A percentile compares a stretch with the other conserved stretches of the same genome.
These are phyloP conservation scores for Fistulinella prunicolor DNA, from an alignment of 768 basidiomycete genomes.

Conservation along the genomic window DNA sequence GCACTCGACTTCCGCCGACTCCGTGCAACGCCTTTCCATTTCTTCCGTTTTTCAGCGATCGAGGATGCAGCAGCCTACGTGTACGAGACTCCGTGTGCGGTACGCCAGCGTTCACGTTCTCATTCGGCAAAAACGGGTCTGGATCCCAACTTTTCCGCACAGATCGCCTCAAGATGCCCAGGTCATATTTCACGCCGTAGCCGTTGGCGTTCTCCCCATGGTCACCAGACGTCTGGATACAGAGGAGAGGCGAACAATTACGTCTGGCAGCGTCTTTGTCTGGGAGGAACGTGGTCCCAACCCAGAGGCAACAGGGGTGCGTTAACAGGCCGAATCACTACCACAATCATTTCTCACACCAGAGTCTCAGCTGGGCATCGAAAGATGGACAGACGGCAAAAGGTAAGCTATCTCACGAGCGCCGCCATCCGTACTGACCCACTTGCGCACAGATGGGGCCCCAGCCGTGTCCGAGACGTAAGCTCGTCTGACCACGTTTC, in stretches of 20 bases:
- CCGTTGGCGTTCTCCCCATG: slow-evolving; percentile 55
- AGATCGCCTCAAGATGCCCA: slow-evolving; percentile 66
- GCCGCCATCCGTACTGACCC: background rate
- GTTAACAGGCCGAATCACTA: slow-evolving; percentile 20
- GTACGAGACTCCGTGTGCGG: slow-evolving; percentile 55
- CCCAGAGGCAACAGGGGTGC: slow-evolving; percentile 62
- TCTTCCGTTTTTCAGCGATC: slow-evolving; percentile 9
- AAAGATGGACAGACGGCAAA: slow-evolving; percentile 80
- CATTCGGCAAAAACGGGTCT: background rate
- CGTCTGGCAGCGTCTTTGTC: slow-evolving; percentile 73
- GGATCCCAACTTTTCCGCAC: background rate
- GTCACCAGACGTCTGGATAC: slow-evolving; percentile 70
- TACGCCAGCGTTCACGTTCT: slow-evolving; percentile 9
- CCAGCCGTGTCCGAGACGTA: slow-evolving; percentile 74
- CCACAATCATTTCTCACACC: slow-evolving; percentile 7
- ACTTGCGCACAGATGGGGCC: slow-evolving; percentile 56
- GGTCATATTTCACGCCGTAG: slow-evolving; percentile 72
- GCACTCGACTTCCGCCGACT: slow-evolving; percentile 17
- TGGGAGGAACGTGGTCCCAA: slow-evolving; percentile 80
- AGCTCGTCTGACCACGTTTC: slow-evolving; percentile 25
- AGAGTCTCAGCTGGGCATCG: slow-evolving; percentile 58
- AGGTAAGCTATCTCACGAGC: slow-evolving; percentile 20
- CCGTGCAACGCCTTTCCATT: slow-evolving; percentile 12
- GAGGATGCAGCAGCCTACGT: slow-evolving; percentile 67
- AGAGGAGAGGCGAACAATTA: slow-evolving; percentile 67